Base-by-base conservation (phyloP, 2,329 filamentous ascomycete species). In the Thielaviopsis ethacetica region DNA sequence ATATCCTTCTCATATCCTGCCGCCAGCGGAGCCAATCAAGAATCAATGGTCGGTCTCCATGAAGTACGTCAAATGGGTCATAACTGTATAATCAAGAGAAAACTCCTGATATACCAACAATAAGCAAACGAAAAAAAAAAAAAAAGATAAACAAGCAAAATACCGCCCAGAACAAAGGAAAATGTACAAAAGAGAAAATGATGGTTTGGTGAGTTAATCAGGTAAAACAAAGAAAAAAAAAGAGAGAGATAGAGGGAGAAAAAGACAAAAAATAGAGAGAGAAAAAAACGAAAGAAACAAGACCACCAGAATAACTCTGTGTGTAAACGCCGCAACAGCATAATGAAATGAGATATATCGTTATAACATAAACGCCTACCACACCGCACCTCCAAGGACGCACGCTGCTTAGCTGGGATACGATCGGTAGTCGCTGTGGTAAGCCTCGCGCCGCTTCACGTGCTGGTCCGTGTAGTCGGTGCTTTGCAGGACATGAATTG, bases 121-220 rank as follows among this genome's bases (percentile, higher is more conserved):
- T 59, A 30, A 22, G 50, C 49, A 50, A 59, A 54, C 51, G 58
- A 58, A 59, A 57, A 54, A 53, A 62, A 34, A 52, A n/a, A 59
- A 58, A 38, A 22, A 56, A 34, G 10, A 52, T 1, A 24, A 56
- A 13, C 19, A 56, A 54, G 49, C 5, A 27, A 27, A 44, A 53
- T 34, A n/a, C 30, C 9, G 41, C 19, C 41, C 13, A 21, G 53
- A 41, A 49, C 51, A 47, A 59, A 44, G 56, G 38, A 34, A 55
- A 51, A 54, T 41, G 47, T 27, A 30, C 44, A 50, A 34, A 22
- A 26, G 54, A 49, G n/a, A n/a, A 4, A 55, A 19, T n/a, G n/a
- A 12, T 38, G 21, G 7, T 30, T 19, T 55, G 26, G 5, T 41
- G 27, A 34, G 30, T 34, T 34, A 12, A 34, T 34, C 30, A 34